Conservation (phyloP, 73 alveolate genomes). For the Effrenium voratum region DNA sequence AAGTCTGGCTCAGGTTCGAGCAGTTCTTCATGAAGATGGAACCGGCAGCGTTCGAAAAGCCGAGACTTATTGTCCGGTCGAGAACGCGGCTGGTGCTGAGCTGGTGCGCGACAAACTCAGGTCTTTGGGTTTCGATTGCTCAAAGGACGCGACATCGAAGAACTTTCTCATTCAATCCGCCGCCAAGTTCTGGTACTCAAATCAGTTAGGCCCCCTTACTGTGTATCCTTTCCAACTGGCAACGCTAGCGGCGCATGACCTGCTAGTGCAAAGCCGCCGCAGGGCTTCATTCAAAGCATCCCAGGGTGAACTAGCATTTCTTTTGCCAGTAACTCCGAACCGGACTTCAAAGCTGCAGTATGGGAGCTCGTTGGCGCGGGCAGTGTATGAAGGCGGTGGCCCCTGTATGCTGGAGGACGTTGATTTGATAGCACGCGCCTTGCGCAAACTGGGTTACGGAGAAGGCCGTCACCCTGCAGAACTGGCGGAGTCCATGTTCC, state of each 20-base stretch:
- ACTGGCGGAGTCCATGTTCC: not conserved
- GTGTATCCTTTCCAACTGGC: not conserved
- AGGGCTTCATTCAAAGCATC: not conserved
- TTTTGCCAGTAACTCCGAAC: not conserved
- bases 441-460: not conserved
- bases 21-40: not conserved
- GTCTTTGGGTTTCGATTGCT: too few species aligned
- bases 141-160: too few species aligned
- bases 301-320: not conserved
- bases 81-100: not conserved
- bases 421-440: not conserved
- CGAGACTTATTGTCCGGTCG: not conserved
- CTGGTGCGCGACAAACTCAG: not conserved
- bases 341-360: not conserved
- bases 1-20: too few species aligned
- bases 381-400: not conserved
- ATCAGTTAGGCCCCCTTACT: not conserved
- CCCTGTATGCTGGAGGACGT: not conserved
- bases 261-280: not conserved
- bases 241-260: not conserved
- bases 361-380: not conserved
- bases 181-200: not conserved
- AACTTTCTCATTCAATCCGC: not conserved
- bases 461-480: not conserved
- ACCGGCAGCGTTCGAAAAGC: not conserved